Conservation (phyloP, 1,284 basidiomycete species). For the Takashimella koratensis region DNA sequence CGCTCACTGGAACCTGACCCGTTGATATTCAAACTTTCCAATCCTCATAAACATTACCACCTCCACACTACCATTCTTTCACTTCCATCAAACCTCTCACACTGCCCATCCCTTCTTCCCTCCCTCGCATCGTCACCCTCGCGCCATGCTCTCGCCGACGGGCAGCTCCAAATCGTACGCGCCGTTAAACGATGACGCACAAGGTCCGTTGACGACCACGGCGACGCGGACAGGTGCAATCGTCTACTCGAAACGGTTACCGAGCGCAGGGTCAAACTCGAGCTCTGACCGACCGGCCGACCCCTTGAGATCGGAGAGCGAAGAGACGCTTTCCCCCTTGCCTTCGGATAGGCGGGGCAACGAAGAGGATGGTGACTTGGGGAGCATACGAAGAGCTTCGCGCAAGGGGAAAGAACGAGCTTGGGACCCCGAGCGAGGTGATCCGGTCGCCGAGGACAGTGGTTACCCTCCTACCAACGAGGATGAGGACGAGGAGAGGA, state of each 20-base stretch:
- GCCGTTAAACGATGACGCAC: conserved; percentile 39
- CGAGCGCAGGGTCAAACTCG: conserved; percentile 2
- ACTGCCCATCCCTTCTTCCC: not conserved
- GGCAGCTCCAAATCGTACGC: conserved; percentile 29
- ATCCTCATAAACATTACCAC: too few relatives aligned
- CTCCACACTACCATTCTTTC: too few relatives aligned
- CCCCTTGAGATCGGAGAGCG: conserved; percentile 15
- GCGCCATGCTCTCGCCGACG: conserved; percentile 29
- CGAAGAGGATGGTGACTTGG: conserved; percentile 22
- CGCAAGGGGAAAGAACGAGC: conserved; percentile 27
- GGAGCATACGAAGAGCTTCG: conserved; percentile 7
- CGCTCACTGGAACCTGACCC: too few relatives aligned
- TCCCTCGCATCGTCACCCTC: not conserved
- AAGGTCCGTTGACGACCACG: conserved; percentile 21
- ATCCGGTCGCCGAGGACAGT: conserved; percentile 4
- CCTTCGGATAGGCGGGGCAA: conserved; percentile 2
- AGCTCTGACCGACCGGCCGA: not conserved
- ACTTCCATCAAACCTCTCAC: too few relatives aligned
- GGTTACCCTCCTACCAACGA: conserved; percentile 43
- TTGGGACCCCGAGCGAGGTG: conserved; percentile 32
- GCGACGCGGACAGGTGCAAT: conserved; percentile 37
- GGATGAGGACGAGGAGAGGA: conserved; percentile 40
- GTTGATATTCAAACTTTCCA: too few relatives aligned
- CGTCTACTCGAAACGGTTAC: conserved; percentile 24
- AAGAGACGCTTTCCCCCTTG: conserved; percentile 26